Percentiles rank a stretch among this genome's conserved stretches.
These are phyloP conservation scores for Solanum habrochaites DNA, from an alignment of 257 asterid species.

Conservation along the genomic window DNA sequence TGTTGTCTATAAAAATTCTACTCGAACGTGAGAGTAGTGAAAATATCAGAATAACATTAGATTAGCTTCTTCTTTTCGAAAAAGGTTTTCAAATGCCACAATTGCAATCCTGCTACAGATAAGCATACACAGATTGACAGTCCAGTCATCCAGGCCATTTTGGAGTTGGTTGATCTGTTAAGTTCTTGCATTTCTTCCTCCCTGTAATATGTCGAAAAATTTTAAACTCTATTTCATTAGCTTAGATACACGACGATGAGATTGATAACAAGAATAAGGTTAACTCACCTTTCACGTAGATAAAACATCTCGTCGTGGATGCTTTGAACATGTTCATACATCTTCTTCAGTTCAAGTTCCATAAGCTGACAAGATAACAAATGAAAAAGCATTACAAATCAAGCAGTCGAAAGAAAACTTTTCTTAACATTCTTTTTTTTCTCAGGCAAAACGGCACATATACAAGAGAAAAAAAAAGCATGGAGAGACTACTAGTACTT, in stretches of 20 bases:
- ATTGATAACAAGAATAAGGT: neutral
- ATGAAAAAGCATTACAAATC: neutral
- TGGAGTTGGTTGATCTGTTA: constrained; percentile 55
- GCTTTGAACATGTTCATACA: constrained; percentile 45
- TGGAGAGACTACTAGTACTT: neutral
- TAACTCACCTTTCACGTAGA: constrained; percentile 61
- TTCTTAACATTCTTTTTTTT: neutral
- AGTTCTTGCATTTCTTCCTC: constrained; percentile 77
- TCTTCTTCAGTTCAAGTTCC: constrained; percentile 68
- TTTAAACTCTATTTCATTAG: neutral
- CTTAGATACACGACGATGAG: neutral
- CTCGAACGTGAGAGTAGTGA: neutral
- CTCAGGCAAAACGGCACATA: neutral
- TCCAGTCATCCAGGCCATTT: constrained; percentile 62
- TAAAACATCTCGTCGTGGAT: constrained; percentile 74
- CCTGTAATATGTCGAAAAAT: constrained; percentile 21
- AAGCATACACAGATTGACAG: constrained; percentile 45
- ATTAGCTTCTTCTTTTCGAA: constrained; percentile 83
- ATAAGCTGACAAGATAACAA: constrained; percentile 25
- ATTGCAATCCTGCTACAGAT: constrained; percentile 65
- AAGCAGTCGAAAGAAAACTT: neutral
- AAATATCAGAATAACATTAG: constrained; percentile 6
- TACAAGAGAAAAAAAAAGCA: neutral
- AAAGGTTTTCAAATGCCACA: constrained; percentile 71
- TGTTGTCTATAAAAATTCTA: neutral